A percentile compares a stretch with the other conserved stretches of the same genome.
Conservation (phyloP, 805 yeast genomes). For the Sugiyamaella boreocaroliniensis region DNA sequence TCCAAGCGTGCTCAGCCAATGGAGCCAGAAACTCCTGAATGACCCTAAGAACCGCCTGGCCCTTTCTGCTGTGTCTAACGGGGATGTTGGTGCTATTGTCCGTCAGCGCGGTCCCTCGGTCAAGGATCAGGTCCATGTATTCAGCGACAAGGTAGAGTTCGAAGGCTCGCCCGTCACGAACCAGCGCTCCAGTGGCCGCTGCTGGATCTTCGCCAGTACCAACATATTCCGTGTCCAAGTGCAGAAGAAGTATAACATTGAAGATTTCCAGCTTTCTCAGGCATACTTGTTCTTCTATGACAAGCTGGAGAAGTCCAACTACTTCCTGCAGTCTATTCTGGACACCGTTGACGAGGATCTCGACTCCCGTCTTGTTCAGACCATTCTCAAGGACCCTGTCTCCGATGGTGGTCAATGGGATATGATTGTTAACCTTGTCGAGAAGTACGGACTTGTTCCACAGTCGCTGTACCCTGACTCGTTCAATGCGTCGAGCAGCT, state of each 20-base stretch:
- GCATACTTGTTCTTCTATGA: slow-evolving; percentile 78
- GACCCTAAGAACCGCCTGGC: slow-evolving; percentile 50
- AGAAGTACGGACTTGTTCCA: slow-evolving; percentile 80
- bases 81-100: slow-evolving; percentile 39
- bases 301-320: slow-evolving; percentile 78
- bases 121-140: slow-evolving; percentile 28
- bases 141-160: slow-evolving; percentile 39
- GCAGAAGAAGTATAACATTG: slow-evolving; percentile 55
- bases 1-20: slow-evolving; percentile 31
- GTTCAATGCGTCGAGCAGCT: slow-evolving; percentile 47
- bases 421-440: slow-evolving; percentile 70
- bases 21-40: slow-evolving; percentile 41
- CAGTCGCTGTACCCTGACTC: slow-evolving; percentile 66
- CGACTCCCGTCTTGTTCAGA: slow-evolving; percentile 66
- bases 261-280: slow-evolving; percentile 70
- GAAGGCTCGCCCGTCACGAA: slow-evolving; percentile 66
- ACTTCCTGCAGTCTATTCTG: slow-evolving; percentile 66
- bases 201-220: slow-evolving; percentile 86
- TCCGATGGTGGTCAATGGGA: slow-evolving; percentile 87
- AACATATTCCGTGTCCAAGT: slow-evolving; percentile 63
- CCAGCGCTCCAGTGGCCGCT: slow-evolving; percentile 72
- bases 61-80: slow-evolving; percentile 46
- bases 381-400: slow-evolving; percentile 58
- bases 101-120: slow-evolving; percentile 14
- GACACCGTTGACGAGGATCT: slow-evolving; percentile 61